Percentiles rank a stretch among this genome's conserved stretches.
Conservation (phyloP, 1,139 yeast genomes). For the Kluyveromyces marxianus region DNA sequence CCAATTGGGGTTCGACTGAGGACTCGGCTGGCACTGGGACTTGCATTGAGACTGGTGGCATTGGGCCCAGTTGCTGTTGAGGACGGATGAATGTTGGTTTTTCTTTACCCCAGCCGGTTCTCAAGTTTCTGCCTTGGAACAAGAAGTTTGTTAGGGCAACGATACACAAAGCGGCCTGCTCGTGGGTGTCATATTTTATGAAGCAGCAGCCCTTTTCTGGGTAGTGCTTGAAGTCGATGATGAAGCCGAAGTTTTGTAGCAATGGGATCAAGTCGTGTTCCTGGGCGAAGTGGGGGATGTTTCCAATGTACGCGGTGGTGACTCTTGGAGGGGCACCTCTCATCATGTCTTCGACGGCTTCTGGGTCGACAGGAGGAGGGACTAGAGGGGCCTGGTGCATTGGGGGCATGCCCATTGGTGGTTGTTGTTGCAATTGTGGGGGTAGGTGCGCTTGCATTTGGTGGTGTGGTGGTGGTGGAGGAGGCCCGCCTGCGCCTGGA, state of each 20-base stretch:
- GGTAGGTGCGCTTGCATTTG: constrained; percentile 7
- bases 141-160: constrained; percentile 71
- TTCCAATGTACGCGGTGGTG: constrained; percentile 84
- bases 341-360: constrained; percentile 59
- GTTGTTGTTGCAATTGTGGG: constrained; percentile 7
- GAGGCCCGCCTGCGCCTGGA: constrained; percentile 10
- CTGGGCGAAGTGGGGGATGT: constrained; percentile 68
- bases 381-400: constrained; percentile 21
- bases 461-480: constrained; percentile 5
- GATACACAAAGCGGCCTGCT: constrained; percentile 82
- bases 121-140: constrained; percentile 70
- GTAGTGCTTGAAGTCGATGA: constrained; percentile 72
- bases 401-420: constrained; percentile 20
- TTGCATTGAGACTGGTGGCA: constrained; percentile 7
- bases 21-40: constrained; percentile 1
- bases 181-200: constrained; percentile 80
- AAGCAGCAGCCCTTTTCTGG: constrained; percentile 58
- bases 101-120: constrained; percentile 85
- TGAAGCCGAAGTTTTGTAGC: constrained; percentile 71
- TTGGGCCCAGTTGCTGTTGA: constrained; percentile 12
- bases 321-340: constrained; percentile 68
- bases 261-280: constrained; percentile 71
- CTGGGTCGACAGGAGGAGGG: constrained; percentile 38
- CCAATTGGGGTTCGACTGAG: neutral
- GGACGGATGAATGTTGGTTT: constrained; percentile 37